Evolutionary conservation across 2,329 filamentous ascomycete species (phyloP).

Genomic region (Talaromyces sp.): DNA sequence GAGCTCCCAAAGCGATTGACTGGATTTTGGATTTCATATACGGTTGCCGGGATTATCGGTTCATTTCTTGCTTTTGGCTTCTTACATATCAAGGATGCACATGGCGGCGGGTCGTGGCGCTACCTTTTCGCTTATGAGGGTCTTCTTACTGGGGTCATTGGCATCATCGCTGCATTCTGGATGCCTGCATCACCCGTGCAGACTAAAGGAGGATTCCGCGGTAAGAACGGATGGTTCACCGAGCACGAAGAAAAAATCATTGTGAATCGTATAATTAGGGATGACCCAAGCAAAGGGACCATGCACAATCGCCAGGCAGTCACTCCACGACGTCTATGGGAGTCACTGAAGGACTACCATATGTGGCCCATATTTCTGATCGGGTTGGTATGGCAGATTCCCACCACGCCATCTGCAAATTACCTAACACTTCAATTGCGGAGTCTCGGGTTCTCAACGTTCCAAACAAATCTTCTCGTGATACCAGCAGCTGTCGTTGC

Average conservation of each 20-base stretch:
- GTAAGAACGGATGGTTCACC: slow-evolving; percentile 43
- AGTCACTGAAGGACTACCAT: slow-evolving; percentile 51
- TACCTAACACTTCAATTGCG: slow-evolving; percentile 45
- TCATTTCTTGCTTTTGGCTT: slow-evolving; percentile 10
- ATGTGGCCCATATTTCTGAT: slow-evolving; percentile 40
- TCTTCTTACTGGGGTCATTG: slow-evolving; percentile 1
- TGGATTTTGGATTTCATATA: slow-evolving; percentile 11
- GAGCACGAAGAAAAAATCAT: slow-evolving; percentile 59
- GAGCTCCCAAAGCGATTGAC: slow-evolving; percentile 6
- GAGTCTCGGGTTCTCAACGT: slow-evolving; percentile 55
- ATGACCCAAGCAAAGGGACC: slow-evolving; percentile 48
- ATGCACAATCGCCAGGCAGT: slow-evolving; percentile 56
- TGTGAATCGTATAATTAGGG: slow-evolving; percentile 57
- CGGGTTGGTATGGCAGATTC: slow-evolving; percentile 44
- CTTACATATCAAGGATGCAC: slow-evolving; percentile 7
- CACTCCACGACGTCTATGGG: slow-evolving; percentile 44
- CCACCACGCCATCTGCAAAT: slow-evolving; percentile 32
- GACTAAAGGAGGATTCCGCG: slow-evolving; percentile 31
- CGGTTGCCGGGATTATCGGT: background rate
- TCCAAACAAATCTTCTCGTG: slow-evolving; percentile 60
- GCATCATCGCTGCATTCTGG: slow-evolving; percentile 35
- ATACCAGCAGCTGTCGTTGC: slow-evolving; percentile 46
- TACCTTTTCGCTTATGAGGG: slow-evolving; percentile 14
- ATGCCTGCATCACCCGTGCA: slow-evolving; percentile 38
- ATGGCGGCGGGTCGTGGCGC: slow-evolving; percentile 8